These are phyloP conservation scores for Irpex sp. DNA, from an alignment of 1,284 basidiomycete genomes.

Conservation along the genomic window DNA sequence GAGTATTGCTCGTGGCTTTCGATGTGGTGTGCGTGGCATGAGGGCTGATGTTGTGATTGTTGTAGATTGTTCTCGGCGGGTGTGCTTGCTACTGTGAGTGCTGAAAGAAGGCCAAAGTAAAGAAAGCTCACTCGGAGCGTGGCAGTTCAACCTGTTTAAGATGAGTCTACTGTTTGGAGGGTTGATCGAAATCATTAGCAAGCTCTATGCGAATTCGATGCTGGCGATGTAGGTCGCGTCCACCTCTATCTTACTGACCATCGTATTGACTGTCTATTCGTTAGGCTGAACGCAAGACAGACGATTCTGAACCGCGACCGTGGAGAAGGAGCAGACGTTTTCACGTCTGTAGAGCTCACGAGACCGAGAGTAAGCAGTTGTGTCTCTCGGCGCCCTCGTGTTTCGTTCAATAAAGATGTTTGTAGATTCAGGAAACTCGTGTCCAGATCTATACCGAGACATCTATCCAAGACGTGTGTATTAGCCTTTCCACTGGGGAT, in stretches of 20 bases:
- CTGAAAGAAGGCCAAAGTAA: no score
- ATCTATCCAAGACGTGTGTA: not conserved
- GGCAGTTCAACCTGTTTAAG: constrained; percentile 4
- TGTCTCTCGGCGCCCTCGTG: no score
- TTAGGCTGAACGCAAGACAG: not conserved
- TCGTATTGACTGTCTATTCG: not conserved
- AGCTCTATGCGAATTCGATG: not conserved
- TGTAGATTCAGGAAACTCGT: not conserved
- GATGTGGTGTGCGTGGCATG: no score
- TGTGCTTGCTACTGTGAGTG: not conserved
- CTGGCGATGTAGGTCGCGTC: not conserved
- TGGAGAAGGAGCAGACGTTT: not conserved
- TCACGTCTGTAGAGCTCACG: not conserved
- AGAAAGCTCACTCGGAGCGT: not conserved
- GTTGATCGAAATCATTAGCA: not conserved
- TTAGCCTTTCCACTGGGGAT: not conserved
- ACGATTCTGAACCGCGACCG: not conserved
- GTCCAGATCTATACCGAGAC: not conserved
- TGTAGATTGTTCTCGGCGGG: not conserved
- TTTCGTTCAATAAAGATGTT: not conserved
- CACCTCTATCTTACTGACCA: not conserved
- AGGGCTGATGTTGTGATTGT: not conserved
- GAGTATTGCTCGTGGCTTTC: not conserved
- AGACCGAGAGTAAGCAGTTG: not conserved
- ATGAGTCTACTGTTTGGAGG: constrained; percentile 1